phyloP scores from a whole-genome alignment of 2,329 filamentous ascomycete genomes.

The Xylaria polymorpha region DNA sequence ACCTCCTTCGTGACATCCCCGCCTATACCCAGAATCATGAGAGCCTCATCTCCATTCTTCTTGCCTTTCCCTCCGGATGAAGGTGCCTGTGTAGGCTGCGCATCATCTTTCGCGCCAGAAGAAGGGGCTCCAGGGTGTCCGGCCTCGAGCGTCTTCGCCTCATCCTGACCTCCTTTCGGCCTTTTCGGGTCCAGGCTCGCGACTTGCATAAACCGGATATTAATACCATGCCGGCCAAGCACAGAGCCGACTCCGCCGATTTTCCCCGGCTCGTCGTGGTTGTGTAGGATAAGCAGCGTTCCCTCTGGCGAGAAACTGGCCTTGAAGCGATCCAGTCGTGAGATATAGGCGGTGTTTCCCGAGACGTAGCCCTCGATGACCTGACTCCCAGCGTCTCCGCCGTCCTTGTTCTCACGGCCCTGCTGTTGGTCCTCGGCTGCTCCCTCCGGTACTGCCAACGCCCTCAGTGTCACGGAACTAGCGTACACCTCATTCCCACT shows the following conservation, averaged over 20 bases:
- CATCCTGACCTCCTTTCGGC: not conserved
- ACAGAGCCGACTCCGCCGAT: constrained; percentile 81
- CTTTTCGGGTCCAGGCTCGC: constrained; percentile 34
- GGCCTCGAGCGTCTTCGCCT: not conserved
- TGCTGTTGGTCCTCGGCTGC: constrained; percentile 26
- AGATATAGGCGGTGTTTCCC: constrained; percentile 74
- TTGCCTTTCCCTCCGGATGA: constrained; percentile 42
- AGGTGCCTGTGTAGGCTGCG: not conserved
- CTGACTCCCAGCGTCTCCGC: constrained; percentile 41
- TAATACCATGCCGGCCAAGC: constrained; percentile 76
- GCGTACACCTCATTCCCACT: constrained; percentile 72
- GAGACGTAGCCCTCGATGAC: constrained; percentile 74
- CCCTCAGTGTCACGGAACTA: constrained; percentile 76
- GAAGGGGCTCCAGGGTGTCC: constrained; percentile 5
- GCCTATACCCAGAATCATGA: constrained; percentile 85
- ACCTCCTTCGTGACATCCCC: constrained; percentile 70
- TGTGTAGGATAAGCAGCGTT: constrained; percentile 80
- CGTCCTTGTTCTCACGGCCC: constrained; percentile 1
- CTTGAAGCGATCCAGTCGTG: constrained; percentile 77
- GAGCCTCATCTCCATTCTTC: constrained; percentile 69
- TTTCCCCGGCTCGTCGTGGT: constrained; percentile 84
- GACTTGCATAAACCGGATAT: constrained; percentile 80
- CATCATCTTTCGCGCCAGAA: not conserved
- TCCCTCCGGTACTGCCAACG: constrained; percentile 52
- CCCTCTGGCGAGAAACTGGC: constrained; percentile 80